These are phyloP conservation scores for Aethionema arabicum DNA, from an alignment of 345 rosid species.

Conservation along the genomic window DNA sequence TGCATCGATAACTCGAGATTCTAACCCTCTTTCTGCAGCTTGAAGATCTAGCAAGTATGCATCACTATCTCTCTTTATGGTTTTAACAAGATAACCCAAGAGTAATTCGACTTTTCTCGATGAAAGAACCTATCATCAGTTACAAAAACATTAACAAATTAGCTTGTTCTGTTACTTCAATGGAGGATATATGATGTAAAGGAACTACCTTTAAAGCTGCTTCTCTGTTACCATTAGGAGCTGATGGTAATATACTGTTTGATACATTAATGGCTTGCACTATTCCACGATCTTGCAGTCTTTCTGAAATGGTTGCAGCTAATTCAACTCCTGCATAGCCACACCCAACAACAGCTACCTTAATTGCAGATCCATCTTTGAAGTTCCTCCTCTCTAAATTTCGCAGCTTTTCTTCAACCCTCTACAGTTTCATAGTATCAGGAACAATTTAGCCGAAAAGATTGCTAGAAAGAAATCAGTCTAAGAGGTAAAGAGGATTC, in stretches of 20 bases:
- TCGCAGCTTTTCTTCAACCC: conserved; percentile 56
- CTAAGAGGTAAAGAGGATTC: background rate
- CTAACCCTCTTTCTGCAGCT: conserved; percentile 70
- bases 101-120: conserved; percentile 72
- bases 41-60: conserved; percentile 74
- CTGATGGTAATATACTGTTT: conserved; percentile 68
- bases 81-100: conserved; percentile 74
- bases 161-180: conserved; percentile 9
- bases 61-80: conserved; percentile 39
- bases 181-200: conserved; percentile 1
- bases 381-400: conserved; percentile 72
- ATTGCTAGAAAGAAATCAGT: background rate
- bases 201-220: conserved; percentile 72
- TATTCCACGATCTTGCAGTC: conserved; percentile 74
- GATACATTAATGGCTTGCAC: conserved; percentile 80
- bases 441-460: background rate
- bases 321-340: conserved; percentile 95
- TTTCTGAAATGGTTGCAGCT: conserved; percentile 92
- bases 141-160: conserved; percentile 2
- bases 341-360: conserved; percentile 85
- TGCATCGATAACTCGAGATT: conserved; percentile 64
- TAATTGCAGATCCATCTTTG: conserved; percentile 50
- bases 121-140: conserved; percentile 62
- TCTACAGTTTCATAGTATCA: conserved; percentile 51
- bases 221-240: conserved; percentile 87